These are phyloP conservation scores for Hortaea werneckii DNA, from an alignment of 2,329 filamentous ascomycete genomes.

Conservation along the genomic window DNA sequence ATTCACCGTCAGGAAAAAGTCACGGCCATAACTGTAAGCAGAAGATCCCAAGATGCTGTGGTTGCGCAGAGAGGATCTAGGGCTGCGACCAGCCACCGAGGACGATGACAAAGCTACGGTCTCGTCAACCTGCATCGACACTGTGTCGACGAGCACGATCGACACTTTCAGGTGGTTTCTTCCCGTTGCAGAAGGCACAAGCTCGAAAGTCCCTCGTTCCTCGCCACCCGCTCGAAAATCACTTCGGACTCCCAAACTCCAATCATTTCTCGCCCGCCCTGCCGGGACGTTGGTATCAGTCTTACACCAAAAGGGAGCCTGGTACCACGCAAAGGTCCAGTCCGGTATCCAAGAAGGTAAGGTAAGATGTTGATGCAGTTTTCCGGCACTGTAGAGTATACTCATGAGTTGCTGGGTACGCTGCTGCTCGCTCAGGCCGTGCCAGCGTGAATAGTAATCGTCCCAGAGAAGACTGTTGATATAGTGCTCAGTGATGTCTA, in stretches of 20 bases:
- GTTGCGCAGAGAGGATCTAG: constrained; percentile 3
- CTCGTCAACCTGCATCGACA: constrained; percentile 14
- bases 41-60: constrained; percentile 6
- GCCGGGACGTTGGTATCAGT: constrained; percentile 15
- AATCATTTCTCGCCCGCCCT: constrained; percentile 12
- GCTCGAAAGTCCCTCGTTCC: constrained; percentile 15
- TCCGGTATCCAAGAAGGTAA: constrained; percentile 24
- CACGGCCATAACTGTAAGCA: constrained; percentile 17
- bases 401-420: constrained; percentile 21
- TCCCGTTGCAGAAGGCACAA: constrained; percentile 10
- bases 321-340: constrained; percentile 20
- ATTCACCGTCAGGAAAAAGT: constrained; percentile 16
- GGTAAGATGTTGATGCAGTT: constrained; percentile 20
- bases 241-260: constrained; percentile 16
- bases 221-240: constrained; percentile 19
- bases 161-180: constrained; percentile 15
- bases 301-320: constrained; percentile 21
- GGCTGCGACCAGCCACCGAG: neutral
- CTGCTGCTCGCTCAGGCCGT: constrained; percentile 13
- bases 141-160: constrained; percentile 16
- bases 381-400: constrained; percentile 22
- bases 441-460: constrained; percentile 14
- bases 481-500: constrained; percentile 19
- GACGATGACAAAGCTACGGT: constrained; percentile 17
- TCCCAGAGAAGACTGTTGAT: constrained; percentile 16